phyloP scores from a whole-genome alignment of 176 grass and related monocot genomes.

The Tillandsia fasciculata region DNA sequence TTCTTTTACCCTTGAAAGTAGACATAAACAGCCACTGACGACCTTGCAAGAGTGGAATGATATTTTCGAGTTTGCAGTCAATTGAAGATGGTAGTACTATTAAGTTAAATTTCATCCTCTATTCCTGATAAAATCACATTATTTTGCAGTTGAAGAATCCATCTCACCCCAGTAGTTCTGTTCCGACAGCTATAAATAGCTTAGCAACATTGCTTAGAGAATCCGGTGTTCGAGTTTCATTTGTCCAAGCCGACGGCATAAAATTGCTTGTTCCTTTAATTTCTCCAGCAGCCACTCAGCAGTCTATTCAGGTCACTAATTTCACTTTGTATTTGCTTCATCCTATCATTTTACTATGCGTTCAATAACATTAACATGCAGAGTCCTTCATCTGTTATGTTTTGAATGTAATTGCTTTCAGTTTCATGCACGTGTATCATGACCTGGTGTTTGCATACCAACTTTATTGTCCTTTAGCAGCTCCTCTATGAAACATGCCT shows the following conservation, averaged over 20 bases:
- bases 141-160: slow-evolving; percentile 81
- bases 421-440: no score
- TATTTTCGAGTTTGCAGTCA: background rate
- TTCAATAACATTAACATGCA: background rate
- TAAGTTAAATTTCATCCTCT: background rate
- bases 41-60: background rate
- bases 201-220: slow-evolving; percentile 63
- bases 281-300: slow-evolving; percentile 78
- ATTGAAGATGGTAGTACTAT: background rate
- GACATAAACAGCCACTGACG: no score
- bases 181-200: slow-evolving; percentile 65
- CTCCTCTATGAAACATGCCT: slow-evolving; percentile 96
- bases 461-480: slow-evolving; percentile 35
- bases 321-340: background rate
- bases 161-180: slow-evolving; percentile 59
- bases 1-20: no score
- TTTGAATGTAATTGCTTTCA: no score
- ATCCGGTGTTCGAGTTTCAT: slow-evolving; percentile 51
- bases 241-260: slow-evolving; percentile 85
- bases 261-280: slow-evolving; percentile 90
- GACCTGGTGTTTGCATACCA: background rate
- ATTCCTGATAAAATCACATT: background rate
- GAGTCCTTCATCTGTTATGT: background rate
- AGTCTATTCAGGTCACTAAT: slow-evolving; percentile 73
- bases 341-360: background rate